Conservation (phyloP, 108 stramenopile species). For the Nitzschia sp. region DNA sequence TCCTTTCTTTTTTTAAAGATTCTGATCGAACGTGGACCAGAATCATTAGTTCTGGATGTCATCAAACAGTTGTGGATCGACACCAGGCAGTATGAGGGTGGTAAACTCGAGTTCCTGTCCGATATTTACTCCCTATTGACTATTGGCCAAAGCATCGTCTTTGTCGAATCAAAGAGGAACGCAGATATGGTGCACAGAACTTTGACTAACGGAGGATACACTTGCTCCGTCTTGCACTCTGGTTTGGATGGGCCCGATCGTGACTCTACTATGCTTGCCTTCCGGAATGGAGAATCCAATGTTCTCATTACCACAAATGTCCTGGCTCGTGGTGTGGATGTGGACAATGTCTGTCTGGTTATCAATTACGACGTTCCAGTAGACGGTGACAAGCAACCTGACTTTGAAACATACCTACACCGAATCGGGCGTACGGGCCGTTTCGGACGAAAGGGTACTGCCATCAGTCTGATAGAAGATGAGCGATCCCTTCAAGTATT, state of each 20-base stretch:
- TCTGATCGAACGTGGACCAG: slow-evolving; percentile 83
- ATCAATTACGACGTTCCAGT: slow-evolving; percentile 96
- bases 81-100: slow-evolving; percentile 77
- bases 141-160: slow-evolving; percentile 96
- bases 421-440: slow-evolving; percentile 91
- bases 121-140: slow-evolving; percentile 92
- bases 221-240: slow-evolving; percentile 83
- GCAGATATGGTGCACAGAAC: slow-evolving; percentile 83
- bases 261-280: slow-evolving; percentile 91
- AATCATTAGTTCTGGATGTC: slow-evolving; percentile 91
- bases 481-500: slow-evolving; percentile 68
- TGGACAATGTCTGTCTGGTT: slow-evolving; percentile 94
- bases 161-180: slow-evolving; percentile 86
- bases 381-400: slow-evolving; percentile 72
- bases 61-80: slow-evolving; percentile 97
- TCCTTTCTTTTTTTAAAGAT: slow-evolving; percentile 38
- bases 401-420: slow-evolving; percentile 95
- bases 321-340: slow-evolving; percentile 95
- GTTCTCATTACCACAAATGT: slow-evolving; percentile 98
- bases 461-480: slow-evolving; percentile 84
- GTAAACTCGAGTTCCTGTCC: slow-evolving; percentile 80
- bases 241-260: slow-evolving; percentile 77
- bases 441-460: slow-evolving; percentile 89
- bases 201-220: slow-evolving; percentile 79
- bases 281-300: slow-evolving; percentile 88